Evolutionary conservation across 352 stramenopile genomes (phyloP), one percentile per base, ranked within the genome.

Genomic region (Globisporangium irregulare): DNA sequence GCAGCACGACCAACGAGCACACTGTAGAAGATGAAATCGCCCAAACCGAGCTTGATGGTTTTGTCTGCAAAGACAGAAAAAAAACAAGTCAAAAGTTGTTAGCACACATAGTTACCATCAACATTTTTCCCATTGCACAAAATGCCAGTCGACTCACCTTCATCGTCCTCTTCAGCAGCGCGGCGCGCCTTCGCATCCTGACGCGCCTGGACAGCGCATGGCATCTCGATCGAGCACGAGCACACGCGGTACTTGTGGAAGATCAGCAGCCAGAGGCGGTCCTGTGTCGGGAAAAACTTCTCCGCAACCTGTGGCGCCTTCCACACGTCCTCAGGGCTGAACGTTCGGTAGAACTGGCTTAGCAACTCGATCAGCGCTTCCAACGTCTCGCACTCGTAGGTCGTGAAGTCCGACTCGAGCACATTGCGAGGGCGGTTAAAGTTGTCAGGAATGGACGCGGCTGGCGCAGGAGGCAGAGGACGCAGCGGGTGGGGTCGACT

Each of bases 11-110:
- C 95, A 10, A 99, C 95, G 38, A 99, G 80, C 20, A 99, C 91
- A 73, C 87, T 98, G 83, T 99, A 99, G 74, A 99, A 99, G 60
- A 99, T 98, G 74, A 99, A 99, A 78, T 99, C 98, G 22, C 98
- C 98, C 24, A 98, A 77, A 24, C 95, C 95, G 24, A 98, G 73
- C 72, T 97, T 93, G 73, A 98, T 98, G 15, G 87, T 96, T 66
- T 97, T 96, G 76, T 90, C 86, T 69, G 29, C 36, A 59, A 50
- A 36, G 10, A 65, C 46, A 36, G 5, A 56, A 25, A 8, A 8
- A 27, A 7, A 56, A 34, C 38, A 51, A 51, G 7, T 22, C 5
- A 56, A 34, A 62, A 27, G n/a, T 38, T 59, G 29, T 36, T 43
- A 61, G 46, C 9, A 63, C 27, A 32, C 10, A 57, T 7, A 25